Evolutionary conservation across 2,329 filamentous ascomycete genomes (phyloP).

Genomic region (Clonostachys solani): DNA sequence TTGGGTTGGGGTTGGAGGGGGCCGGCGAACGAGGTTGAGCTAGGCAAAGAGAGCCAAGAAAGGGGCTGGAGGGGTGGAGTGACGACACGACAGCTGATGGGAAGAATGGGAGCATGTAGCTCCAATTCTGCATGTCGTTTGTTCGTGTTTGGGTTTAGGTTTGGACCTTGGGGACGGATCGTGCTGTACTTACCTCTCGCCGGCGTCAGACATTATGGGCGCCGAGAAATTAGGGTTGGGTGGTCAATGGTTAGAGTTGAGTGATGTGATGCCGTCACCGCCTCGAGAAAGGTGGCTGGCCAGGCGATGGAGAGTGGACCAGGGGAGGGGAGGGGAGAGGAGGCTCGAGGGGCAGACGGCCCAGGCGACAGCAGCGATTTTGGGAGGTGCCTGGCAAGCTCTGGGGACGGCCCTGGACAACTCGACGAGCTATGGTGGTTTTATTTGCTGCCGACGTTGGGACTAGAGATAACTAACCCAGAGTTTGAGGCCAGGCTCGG

Average conservation of each 20-base stretch:
- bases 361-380: background rate
- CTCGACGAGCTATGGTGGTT: too few species aligned
- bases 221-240: background rate
- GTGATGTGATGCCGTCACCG: too few species aligned
- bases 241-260: too few species aligned
- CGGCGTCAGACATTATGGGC: conserved; percentile 24
- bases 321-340: background rate
- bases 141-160: too few species aligned
- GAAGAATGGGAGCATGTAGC: conserved; percentile 5
- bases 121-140: background rate
- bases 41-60: background rate
- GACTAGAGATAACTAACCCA: too few species aligned
- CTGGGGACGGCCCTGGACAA: too few species aligned
- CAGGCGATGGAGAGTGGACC: background rate
- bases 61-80: background rate
- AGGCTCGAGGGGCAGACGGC: background rate
- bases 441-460: too few species aligned
- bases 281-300: background rate
- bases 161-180: too few species aligned
- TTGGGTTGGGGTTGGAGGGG: too few species aligned
- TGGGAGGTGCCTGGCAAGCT: too few species aligned
- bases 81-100: conserved; percentile 1
- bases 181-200: conserved; percentile 22
- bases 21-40: background rate
- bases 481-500: too few species aligned